Base-by-base conservation (phyloP, 129 eudicot genomes). In the Chrysanthemum seticuspe region DNA sequence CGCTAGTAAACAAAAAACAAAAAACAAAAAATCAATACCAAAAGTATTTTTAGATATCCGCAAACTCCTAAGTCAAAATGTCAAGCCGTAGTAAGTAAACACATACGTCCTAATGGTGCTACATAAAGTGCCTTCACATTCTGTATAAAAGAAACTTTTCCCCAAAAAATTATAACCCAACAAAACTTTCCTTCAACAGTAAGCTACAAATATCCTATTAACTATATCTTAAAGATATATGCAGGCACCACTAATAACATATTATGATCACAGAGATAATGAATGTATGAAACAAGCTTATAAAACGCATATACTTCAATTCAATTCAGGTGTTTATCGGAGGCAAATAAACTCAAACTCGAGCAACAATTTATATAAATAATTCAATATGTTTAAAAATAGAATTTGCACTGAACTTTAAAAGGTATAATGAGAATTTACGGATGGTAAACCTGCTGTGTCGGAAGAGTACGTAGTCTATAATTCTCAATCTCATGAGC, bases 401-500 rank as follows among this genome's bases (percentile, higher is more conserved):
- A 57, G 11, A 47, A 34, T 15, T 0, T n/a, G 1, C 13, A 21
- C 13, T 15, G 12, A 8, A 25, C 18, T 59, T 72, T 3, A 54
- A 19, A 48, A 40, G 18, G 14, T 19, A 16, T 25, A 64, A 51
- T 16, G 51, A 53, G 65, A 63, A 66, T 72, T 63, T 71, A 49
- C 25, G 12, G 25, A 65, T 56, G 61, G n/a, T 44, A 74, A 54
- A 94, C 98, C 96, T 94, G 97, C 55, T 76, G 96, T 16, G 98
- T 94, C 25, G 98, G 98, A 78, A 94, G 97, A 1, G 77, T 68
- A 5, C 85, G 87, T n/a, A 77, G 65, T 57, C 83, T 84, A 82
- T 90, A 94, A 48, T 81, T 67, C 86, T 94, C 87, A 61, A 94
- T 79, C 29, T 87, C 88, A 27, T 76, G 83, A 61, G 93, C 98